Base-by-base conservation (phyloP, 163 green algal species). In the Botryococcus braunii region DNA sequence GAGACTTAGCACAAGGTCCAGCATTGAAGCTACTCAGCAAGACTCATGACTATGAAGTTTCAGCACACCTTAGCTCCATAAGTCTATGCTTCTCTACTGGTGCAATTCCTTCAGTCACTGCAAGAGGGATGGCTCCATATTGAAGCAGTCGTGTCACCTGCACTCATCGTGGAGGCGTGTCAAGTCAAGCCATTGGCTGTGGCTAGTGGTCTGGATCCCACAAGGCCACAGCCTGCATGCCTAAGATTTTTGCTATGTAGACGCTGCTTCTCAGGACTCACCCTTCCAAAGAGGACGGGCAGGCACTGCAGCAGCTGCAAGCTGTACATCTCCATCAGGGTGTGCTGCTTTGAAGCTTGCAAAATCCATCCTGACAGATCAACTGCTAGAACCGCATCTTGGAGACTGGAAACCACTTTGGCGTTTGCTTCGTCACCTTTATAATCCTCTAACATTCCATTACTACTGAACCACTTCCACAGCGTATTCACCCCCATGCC, bases 281-380 rank as follows among this genome's bases (percentile, higher is more conserved):
- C 74, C 69, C 78, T 59, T 25, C 85, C 77, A 61, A 86, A 79
- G 4, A 57, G 68, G 2, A 86, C 72, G 34, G 75, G 81, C 21
- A 82, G 59, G 40, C 62, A 71, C 3, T 73, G 70, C 37, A 61
- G 62, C 63, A 74, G 50, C 11, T 40, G 46, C 2, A 38, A 43
- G 5, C 13, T 40, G 38, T 81, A 80, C 25, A 71, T 65, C 1
- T 71, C 59, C 23, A 62, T 21, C 59, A 83, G 50, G 3, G 60
- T 66, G 6, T 41, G 40, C 74, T 86, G 77, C 41, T 61, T 61
- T 38, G 58, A 56, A 0, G 80, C 80, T 60, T 86, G 76, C 35
- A 82, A 47, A 1, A 81, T 34, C 80, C 80, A 86, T 0, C 62
- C 34, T 3, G 77, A 68, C 1, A 86, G 52, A 35, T 86, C 80